phyloP scores from a whole-genome alignment of 1,284 basidiomycete genomes.

The Rhodofomes roseus region DNA sequence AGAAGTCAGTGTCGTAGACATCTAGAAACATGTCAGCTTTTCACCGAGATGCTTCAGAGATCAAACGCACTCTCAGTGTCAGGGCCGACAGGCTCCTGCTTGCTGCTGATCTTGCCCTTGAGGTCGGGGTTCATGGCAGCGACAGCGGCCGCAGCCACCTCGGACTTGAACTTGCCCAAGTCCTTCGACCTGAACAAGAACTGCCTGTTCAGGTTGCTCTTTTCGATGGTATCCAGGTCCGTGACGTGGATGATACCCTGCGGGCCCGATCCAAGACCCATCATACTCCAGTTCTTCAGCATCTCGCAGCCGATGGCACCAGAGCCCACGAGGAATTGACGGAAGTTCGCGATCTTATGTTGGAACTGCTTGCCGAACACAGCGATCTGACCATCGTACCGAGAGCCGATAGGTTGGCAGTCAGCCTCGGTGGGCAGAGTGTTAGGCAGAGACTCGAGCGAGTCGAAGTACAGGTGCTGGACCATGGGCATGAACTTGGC shows the following conservation, averaged over 20 bases:
- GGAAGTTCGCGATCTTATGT: slow-evolving; percentile 85
- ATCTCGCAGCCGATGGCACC: slow-evolving; percentile 99
- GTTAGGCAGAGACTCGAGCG: slow-evolving; percentile 88
- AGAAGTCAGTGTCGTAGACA: slow-evolving; percentile 90
- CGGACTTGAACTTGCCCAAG: slow-evolving; percentile 96
- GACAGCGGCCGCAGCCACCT: slow-evolving; percentile 91
- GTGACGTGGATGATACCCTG: slow-evolving; percentile 91
- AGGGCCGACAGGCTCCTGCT: slow-evolving; percentile 93
- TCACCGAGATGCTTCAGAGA: neutral
- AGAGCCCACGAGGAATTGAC: slow-evolving; percentile 96
- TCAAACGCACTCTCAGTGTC: slow-evolving; percentile 81
- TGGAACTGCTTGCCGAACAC: slow-evolving; percentile 96
- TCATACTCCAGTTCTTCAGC: slow-evolving; percentile 99
- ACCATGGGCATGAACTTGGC: slow-evolving; percentile 98
- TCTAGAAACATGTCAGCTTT: slow-evolving; percentile 42
- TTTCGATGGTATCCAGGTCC: slow-evolving; percentile 98
- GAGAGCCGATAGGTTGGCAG: slow-evolving; percentile 76
- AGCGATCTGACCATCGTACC: slow-evolving; percentile 95
- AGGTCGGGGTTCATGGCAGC: slow-evolving; percentile 96
- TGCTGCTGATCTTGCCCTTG: slow-evolving; percentile 82
- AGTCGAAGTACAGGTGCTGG: slow-evolving; percentile 97
- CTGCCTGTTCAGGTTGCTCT: slow-evolving; percentile 97
- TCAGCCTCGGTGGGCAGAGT: slow-evolving; percentile 81
- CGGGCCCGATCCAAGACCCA: slow-evolving; percentile 86
- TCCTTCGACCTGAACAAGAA: slow-evolving; percentile 99